Conservation (phyloP, 352 stramenopile species). For the Globisporangium recalcitrans region DNA sequence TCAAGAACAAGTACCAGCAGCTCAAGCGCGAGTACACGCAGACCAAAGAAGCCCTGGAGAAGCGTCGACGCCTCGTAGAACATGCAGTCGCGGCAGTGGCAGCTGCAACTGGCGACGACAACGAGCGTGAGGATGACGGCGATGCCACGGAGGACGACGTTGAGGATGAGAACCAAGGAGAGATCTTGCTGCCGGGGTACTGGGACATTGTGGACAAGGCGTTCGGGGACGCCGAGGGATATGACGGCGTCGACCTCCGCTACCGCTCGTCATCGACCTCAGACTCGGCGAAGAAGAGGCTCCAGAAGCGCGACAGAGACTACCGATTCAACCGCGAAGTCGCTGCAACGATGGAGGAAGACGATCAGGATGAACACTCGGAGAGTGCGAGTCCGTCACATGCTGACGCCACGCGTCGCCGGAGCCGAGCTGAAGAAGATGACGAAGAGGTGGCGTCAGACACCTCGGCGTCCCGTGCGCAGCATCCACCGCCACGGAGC, state of each 20-base stretch:
- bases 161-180: neutral
- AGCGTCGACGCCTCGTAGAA: neutral
- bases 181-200: constrained; percentile 6
- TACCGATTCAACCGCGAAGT: neutral
- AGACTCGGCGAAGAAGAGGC: too few species aligned
- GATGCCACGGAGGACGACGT: neutral
- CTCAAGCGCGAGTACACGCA: constrained; percentile 17
- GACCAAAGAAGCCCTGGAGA: constrained; percentile 7
- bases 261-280: neutral
- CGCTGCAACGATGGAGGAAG: neutral
- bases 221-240: constrained; percentile 2
- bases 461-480: neutral
- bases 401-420: neutral
- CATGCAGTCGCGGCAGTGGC: neutral
- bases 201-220: constrained; percentile 6
- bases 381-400: neutral
- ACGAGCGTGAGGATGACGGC: neutral
- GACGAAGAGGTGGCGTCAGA: neutral
- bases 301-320: neutral
- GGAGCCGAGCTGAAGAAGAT: neutral
- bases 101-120: neutral
- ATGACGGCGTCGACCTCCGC: neutral
- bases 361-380: neutral
- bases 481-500: neutral
- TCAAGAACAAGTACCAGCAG: constrained; percentile 20